These are phyloP conservation scores for Plasmodium adleri DNA, from an alignment of 169 alveolate genomes.

Conservation along the genomic window DNA sequence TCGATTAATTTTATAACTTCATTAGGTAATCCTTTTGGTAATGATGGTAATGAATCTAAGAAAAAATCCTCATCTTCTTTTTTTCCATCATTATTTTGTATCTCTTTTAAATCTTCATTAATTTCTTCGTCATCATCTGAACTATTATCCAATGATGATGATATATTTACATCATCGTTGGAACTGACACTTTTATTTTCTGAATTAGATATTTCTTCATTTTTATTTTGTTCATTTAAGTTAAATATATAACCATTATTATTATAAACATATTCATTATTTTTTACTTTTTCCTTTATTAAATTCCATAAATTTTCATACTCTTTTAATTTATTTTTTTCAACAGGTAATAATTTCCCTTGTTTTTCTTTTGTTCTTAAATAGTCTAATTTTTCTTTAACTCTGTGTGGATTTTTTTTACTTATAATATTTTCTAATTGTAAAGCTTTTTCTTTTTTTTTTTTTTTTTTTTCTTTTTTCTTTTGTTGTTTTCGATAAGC, in stretches of 20 bases:
- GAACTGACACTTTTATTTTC: not conserved
- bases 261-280: slow-evolving; percentile 36
- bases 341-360: slow-evolving; percentile 62
- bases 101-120: not conserved
- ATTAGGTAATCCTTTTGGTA: slow-evolving; percentile 59
- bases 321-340: slow-evolving; percentile 56
- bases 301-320: slow-evolving; percentile 73
- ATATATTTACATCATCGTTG: not conserved
- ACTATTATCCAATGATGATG: slow-evolving; percentile 1
- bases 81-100: not conserved
- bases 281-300: slow-evolving; percentile 70
- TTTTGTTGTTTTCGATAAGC: slow-evolving; percentile 63
- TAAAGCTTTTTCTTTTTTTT: slow-evolving; percentile 45
- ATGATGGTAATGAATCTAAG: slow-evolving; percentile 63
- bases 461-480: slow-evolving; percentile 56
- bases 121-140: not conserved
- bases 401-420: slow-evolving; percentile 57
- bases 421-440: slow-evolving; percentile 65
- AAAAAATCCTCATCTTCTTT: slow-evolving; percentile 35
- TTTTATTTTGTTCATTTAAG: slow-evolving; percentile 9
- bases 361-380: slow-evolving; percentile 56
- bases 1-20: slow-evolving; percentile 4
- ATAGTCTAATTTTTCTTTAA: slow-evolving; percentile 64
- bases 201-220: not conserved
- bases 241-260: slow-evolving; percentile 51